Base-by-base conservation (phyloP, 352 stramenopile genomes). In the Globisporangium nunn region DNA sequence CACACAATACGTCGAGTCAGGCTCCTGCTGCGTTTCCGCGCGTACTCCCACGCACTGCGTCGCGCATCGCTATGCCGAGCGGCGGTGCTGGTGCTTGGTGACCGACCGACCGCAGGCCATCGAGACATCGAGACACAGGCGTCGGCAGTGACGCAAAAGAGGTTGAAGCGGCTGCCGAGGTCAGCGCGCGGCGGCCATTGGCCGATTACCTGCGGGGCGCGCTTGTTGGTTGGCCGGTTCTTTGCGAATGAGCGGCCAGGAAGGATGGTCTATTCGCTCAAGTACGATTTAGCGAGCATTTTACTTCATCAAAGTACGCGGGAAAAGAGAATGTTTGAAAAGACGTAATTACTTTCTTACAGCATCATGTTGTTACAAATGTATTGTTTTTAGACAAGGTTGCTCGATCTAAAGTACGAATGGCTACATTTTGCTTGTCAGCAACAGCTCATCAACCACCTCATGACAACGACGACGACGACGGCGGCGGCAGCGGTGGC, bases 401-500 rank as follows among this genome's bases (percentile, higher is more conserved):
- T 43, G 5, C 17, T 12, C 3, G 8, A 2, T 17, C 2, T 43
- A 43, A 43, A 43, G 37, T 43, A 12, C 37, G 37, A 43, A 43
- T 43, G 37, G 37, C 37, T 43, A 43, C 37, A 43, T 43, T 43
- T 43, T 10, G 35, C 8, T 43, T 43, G 37, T 43, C 33, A 37
- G 10, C 33, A 37, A 37, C 35, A 12, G 8, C 10, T 17, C 35
- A 11, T 41, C 5, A 5, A 8, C 8, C 5, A 37, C 33, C 35
- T 15, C 10, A 14, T 10, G 7, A 14, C 35, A 10, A 12, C 35
- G 33, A 37, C 10, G 7, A 37, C 10, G 7, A 14, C 7, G 6
- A 8, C 50, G 17, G 54, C 45, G 8, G 63, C 28, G 18, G 58
- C 52, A 40, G 18, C 49, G 52, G 41, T 41, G 33, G 30, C 49